phyloP scores from a whole-genome alignment of 2,329 filamentous ascomycete species.

The Calonectria henricotiae region DNA sequence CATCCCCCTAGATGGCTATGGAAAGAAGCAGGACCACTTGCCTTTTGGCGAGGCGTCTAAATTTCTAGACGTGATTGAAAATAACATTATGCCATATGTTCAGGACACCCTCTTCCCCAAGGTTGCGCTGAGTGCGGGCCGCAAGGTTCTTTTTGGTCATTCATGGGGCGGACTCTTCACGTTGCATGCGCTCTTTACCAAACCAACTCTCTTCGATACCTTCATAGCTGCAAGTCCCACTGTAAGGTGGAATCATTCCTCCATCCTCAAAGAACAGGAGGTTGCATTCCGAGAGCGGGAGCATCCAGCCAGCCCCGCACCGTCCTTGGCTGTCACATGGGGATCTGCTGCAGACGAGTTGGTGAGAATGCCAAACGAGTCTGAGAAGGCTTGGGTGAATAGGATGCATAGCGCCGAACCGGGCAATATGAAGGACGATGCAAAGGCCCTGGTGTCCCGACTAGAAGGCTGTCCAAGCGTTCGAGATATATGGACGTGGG shows the following conservation, averaged over 20 bases:
- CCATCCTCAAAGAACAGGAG: constrained; percentile 13
- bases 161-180: constrained; percentile 13
- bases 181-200: constrained; percentile 1
- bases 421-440: background rate
- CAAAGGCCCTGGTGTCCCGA: constrained; percentile 1
- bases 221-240: constrained; percentile 1
- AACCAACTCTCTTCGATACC: background rate
- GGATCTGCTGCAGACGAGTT: background rate
- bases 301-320: constrained; percentile 1
- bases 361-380: constrained; percentile 14
- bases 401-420: background rate
- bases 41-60: constrained; percentile 9
- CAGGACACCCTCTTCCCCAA: background rate
- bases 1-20: constrained; percentile 17
- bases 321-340: constrained; percentile 2
- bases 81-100: constrained; percentile 3
- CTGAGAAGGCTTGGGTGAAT: constrained; percentile 8
- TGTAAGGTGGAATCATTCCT: constrained; percentile 10
- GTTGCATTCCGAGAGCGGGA: constrained; percentile 5
- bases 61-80: background rate
- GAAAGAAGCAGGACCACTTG: constrained; percentile 7
- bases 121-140: background rate
- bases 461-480: constrained; percentile 1
- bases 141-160: constrained; percentile 11
- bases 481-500: constrained; percentile 8